These are phyloP conservation scores for Populus alba DNA, from an alignment of 345 rosid species.

Conservation along the genomic window DNA sequence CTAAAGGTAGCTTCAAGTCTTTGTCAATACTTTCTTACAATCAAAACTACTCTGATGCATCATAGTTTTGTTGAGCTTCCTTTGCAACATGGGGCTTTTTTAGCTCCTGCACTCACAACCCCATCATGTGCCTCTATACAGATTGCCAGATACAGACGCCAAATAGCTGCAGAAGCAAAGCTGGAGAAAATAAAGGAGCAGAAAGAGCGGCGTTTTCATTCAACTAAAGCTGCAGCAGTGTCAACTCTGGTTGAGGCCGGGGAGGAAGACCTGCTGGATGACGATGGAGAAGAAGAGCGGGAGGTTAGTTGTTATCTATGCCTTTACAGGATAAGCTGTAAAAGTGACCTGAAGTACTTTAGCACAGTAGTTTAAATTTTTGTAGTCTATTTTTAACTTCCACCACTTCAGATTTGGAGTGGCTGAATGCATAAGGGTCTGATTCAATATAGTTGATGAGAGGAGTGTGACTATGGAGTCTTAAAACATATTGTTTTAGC, in stretches of 20 bases:
- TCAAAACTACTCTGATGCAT: not conserved
- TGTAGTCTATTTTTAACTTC: too few species aligned
- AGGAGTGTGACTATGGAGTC: too few species aligned
- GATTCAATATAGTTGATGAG: too few species aligned
- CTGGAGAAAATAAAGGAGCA: slow-evolving; percentile 79
- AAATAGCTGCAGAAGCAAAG: slow-evolving; percentile 79
- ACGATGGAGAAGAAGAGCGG: slow-evolving; percentile 95
- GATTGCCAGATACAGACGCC: slow-evolving; percentile 86
- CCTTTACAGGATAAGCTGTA: not conserved
- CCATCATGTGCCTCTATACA: slow-evolving; percentile 16
- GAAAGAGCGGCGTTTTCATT: slow-evolving; percentile 79
- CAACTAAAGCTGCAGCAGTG: slow-evolving; percentile 68
- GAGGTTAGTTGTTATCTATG: slow-evolving; percentile 54
- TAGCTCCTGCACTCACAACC: not conserved
- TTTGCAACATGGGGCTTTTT: not conserved
- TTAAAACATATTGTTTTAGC: too few species aligned
- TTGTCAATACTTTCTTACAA: not conserved
- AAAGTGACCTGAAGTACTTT: not conserved
- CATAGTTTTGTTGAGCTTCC: not conserved
- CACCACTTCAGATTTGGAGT: too few species aligned
- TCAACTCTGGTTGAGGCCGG: slow-evolving; percentile 81
- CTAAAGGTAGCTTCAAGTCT: slow-evolving; percentile 49
- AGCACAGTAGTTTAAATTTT: not conserved
- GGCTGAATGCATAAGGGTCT: too few species aligned
- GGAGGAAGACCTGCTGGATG: slow-evolving; percentile 80